phyloP scores from a whole-genome alignment of 2,329 filamentous ascomycete species.

The Penicillium olsonii region DNA sequence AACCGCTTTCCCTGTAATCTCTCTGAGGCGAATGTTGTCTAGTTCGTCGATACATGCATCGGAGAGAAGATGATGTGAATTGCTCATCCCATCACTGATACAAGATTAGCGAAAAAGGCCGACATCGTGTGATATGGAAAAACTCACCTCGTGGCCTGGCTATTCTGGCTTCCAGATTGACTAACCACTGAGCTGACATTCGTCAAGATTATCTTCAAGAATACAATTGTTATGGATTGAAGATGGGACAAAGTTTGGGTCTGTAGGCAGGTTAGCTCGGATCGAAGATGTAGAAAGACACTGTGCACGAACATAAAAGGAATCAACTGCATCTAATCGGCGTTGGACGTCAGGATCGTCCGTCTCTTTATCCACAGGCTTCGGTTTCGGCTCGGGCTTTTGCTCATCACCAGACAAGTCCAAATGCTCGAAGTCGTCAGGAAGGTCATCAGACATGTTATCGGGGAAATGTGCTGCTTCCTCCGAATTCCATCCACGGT shows the following conservation, averaged over 20 bases:
- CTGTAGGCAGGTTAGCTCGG: conserved; percentile 45
- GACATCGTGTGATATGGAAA: background rate
- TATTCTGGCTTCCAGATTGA: conserved; percentile 50
- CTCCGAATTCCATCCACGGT: conserved; percentile 77
- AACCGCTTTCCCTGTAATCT: conserved; percentile 88
- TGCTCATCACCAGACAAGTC: conserved; percentile 19
- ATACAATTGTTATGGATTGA: conserved; percentile 88
- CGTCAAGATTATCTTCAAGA: conserved; percentile 82
- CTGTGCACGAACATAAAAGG: conserved; percentile 72
- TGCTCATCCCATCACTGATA: conserved; percentile 31
- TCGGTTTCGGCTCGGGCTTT: conserved; percentile 13
- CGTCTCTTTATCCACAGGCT: conserved; percentile 28
- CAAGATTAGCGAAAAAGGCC: conserved; percentile 4
- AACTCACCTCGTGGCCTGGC: conserved; percentile 50
- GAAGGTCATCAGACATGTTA: conserved; percentile 39
- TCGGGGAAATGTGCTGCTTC: conserved; percentile 30
- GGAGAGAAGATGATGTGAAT: conserved; percentile 27
- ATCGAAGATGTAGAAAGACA: background rate
- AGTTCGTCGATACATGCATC: conserved; percentile 67
- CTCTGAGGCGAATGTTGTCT: conserved; percentile 76
- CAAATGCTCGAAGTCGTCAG: conserved; percentile 43
- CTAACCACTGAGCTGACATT: conserved; percentile 86
- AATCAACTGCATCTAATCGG: conserved; percentile 73
- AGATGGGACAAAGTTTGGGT: conserved; percentile 76
- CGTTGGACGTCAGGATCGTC: conserved; percentile 44